phyloP scores from a whole-genome alignment of 2,329 filamentous ascomycete species.

The Blastomyces percursus region DNA sequence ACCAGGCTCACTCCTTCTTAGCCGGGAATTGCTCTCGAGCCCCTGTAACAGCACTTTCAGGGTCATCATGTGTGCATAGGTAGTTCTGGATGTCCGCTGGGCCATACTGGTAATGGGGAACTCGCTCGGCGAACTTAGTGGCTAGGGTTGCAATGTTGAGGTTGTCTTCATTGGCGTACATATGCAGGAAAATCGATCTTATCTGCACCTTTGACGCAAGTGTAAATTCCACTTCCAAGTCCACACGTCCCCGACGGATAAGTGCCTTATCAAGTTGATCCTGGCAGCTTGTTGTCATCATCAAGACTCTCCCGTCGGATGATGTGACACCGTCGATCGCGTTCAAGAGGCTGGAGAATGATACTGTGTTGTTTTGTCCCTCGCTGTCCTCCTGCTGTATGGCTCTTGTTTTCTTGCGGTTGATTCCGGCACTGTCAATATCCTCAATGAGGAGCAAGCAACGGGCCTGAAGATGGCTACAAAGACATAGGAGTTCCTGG shows the following conservation, averaged over 20 bases:
- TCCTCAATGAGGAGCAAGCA: background rate
- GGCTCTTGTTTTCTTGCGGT: slow-evolving; percentile 20
- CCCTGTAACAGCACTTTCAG: no score
- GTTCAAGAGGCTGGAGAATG: slow-evolving; percentile 57
- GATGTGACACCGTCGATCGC: slow-evolving; percentile 60
- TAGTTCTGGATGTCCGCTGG: no score
- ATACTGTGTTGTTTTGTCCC: slow-evolving; percentile 34
- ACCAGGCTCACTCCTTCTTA: no score
- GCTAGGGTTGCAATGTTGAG: no score
- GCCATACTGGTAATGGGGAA: no score
- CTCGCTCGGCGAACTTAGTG: no score
- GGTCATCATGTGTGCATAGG: no score
- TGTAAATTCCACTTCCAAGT: background rate
- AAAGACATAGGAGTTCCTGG: background rate
- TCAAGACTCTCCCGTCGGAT: slow-evolving; percentile 57
- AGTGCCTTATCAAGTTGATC: slow-evolving; percentile 47
- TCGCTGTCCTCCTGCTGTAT: slow-evolving; percentile 9
- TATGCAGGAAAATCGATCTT: background rate
- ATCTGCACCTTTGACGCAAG: background rate
- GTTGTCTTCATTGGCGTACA: no score
- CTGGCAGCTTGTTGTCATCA: slow-evolving; percentile 61
- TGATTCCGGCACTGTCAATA: slow-evolving; percentile 24
- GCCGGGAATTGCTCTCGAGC: no score
- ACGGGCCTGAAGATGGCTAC: background rate
- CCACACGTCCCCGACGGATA: background rate